These are phyloP conservation scores for Tetraselmis chui DNA, from an alignment of 139 green algal species.

Conservation along the genomic window DNA sequence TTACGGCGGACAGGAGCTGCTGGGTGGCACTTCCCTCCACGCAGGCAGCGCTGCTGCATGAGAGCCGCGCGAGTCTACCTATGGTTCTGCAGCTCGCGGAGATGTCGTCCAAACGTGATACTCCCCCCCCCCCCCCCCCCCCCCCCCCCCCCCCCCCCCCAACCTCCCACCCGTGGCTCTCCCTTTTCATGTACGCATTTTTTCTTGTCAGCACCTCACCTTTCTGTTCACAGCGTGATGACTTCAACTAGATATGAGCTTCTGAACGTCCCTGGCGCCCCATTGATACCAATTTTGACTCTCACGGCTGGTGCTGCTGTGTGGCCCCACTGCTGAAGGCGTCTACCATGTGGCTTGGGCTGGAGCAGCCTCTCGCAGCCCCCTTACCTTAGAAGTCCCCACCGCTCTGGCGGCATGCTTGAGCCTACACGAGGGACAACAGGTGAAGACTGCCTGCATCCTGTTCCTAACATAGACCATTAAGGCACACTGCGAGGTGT, in stretches of 20 bases:
- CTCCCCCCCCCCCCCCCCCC: no score
- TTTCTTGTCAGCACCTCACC: no score
- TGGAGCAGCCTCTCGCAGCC: constrained; percentile 19
- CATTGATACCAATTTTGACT: neutral
- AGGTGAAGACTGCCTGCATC: no score
- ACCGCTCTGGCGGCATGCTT: constrained; percentile 29
- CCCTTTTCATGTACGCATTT: no score
- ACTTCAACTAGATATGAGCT: neutral
- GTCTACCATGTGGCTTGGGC: constrained; percentile 37
- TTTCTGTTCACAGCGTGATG: no score
- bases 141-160: neutral
- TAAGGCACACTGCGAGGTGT: no score
- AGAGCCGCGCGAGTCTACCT: constrained; percentile 5
- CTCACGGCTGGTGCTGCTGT: neutral
- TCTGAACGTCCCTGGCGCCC: neutral
- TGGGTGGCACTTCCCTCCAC: constrained; percentile 42
- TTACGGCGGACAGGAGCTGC: constrained; percentile 30
- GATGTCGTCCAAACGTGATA: neutral
- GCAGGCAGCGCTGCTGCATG: constrained; percentile 18
- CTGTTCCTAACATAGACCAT: no score
- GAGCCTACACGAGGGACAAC: constrained; percentile 30
- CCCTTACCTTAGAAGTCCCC: constrained; percentile 36
- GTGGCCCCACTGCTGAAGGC: neutral
- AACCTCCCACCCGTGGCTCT: no score
- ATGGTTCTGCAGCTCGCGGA: constrained; percentile 27